Evolutionary conservation across 2,329 filamentous ascomycete genomes (phyloP).

Genomic region (Sclerotinia borealis): DNA sequence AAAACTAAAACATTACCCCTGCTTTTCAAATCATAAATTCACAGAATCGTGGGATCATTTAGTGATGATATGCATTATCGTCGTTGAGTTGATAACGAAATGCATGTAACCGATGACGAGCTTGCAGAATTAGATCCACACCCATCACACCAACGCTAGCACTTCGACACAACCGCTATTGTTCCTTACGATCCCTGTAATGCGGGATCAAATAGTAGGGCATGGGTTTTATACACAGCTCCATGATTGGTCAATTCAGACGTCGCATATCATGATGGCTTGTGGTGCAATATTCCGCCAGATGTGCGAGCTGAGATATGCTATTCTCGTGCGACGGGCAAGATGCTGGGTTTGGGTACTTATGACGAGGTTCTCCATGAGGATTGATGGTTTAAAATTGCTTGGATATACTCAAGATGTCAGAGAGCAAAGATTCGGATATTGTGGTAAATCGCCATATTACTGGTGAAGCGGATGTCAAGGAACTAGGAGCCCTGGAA

Average conservation of each 20-base stretch:
- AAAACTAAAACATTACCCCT: background rate
- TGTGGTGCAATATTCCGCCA: background rate
- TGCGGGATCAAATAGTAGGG: background rate
- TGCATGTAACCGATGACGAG: conserved; percentile 5
- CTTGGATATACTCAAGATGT: background rate
- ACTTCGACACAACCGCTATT: background rate
- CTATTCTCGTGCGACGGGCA: too few relatives aligned
- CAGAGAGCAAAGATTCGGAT: background rate
- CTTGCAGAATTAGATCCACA: background rate
- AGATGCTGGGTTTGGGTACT: background rate
- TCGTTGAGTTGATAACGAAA: conserved; percentile 2
- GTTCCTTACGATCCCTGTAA: background rate
- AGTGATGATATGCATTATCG: background rate
- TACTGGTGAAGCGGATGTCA: background rate
- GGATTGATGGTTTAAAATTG: background rate
- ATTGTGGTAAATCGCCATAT: background rate
- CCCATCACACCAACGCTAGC: background rate
- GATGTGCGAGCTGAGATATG: background rate
- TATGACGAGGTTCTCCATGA: background rate
- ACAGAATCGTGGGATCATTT: background rate
- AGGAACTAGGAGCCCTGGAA: conserved; percentile 13
- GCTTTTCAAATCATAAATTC: background rate
- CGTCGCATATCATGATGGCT: background rate
- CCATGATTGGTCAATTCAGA: background rate
- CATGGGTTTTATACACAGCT: background rate